Evolutionary conservation across 176 grass and related monocot species (phyloP), one percentile per base, ranked within the genome.

Genomic region (Oropetium thomaeum): DNA sequence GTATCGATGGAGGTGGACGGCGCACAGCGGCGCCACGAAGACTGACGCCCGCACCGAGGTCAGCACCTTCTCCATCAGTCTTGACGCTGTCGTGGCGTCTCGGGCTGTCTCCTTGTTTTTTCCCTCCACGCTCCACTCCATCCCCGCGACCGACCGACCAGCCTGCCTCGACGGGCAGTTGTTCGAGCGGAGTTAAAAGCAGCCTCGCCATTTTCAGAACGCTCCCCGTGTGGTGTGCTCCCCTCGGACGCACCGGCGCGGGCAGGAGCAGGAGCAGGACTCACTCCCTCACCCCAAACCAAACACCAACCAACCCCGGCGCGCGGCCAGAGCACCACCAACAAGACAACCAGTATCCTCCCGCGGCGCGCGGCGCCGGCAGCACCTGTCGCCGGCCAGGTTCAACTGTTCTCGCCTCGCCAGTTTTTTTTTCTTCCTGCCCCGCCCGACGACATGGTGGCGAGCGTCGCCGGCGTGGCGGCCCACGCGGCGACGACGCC

Each of bases 391-490:
- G 7, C 35, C 35, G 35, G 35, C 35, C 35, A 37, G 35, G 35
- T 37, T 37, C 35, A 37, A 37, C 35, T 37, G 35, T 3, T 3
- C 35, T 37, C 35, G 35, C 35, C 35, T 37, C 35, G 35, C 35
- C 35, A n/a, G n/a, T n/a, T n/a, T n/a, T n/a, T n/a, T n/a, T 37
- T 7, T 37, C 35, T 37, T 3, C 35, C 35, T 37, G 5, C 5
- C 35, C 35, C 5, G 35, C 35, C 35, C 7, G 35, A 37, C 7
- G 67, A 43, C 73, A 93, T 93, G 90, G 90, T 83, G 76, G 83
- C 85, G 76, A 84, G 75, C 65, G 40, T 90, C 47, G 62, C 82
- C 34, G 65, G 67, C 10, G 23, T 82, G 8, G 17, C 70, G 41
- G 58, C 53, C 53, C 53, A 57, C 9, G 38, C 79, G 47, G 31